Evolutionary conservation across 1,139 yeast species (phyloP).

Genomic region (Magnusiomyces magnusii): DNA sequence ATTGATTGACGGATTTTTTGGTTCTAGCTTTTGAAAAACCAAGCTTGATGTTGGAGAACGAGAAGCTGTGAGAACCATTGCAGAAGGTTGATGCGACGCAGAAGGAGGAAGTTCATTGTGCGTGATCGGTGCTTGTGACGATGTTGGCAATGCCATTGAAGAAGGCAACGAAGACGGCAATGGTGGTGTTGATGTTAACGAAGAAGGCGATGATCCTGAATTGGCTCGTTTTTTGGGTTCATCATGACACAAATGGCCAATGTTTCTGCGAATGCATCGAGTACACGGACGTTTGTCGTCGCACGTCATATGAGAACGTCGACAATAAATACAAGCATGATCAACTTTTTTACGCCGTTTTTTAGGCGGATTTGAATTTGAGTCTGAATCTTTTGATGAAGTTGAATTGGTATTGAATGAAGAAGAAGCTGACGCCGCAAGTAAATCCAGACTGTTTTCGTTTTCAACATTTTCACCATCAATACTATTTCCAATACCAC

Average conservation of each 20-base stretch:
- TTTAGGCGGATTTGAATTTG: background rate
- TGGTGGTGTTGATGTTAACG: too few species aligned
- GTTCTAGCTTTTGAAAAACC: constrained; percentile 12
- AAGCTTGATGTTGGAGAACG: constrained; percentile 9
- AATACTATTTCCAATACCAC: too few species aligned
- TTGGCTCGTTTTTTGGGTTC: constrained; percentile 41
- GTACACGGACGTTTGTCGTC: constrained; percentile 74
- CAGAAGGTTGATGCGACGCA: constrained; percentile 15
- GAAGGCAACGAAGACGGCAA: too few species aligned
- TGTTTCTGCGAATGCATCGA: constrained; percentile 78
- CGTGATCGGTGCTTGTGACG: too few species aligned
- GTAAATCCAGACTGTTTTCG: too few species aligned
- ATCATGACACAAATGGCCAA: constrained; percentile 84
- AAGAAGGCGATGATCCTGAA: too few species aligned
- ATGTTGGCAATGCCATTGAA: too few species aligned
- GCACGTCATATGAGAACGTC: constrained; percentile 93
- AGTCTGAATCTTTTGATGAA: background rate
- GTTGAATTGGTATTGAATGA: background rate
- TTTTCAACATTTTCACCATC: too few species aligned
- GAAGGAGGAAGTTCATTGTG: too few species aligned
- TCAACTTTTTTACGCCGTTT: constrained; percentile 28
- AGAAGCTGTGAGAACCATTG: constrained; percentile 13
- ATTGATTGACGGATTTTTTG: background rate
- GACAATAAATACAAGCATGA: constrained; percentile 81
- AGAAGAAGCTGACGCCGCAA: too few species aligned